Base-by-base conservation (phyloP, 2,329 filamentous ascomycete genomes). In the Neoarthrinium moseri region DNA sequence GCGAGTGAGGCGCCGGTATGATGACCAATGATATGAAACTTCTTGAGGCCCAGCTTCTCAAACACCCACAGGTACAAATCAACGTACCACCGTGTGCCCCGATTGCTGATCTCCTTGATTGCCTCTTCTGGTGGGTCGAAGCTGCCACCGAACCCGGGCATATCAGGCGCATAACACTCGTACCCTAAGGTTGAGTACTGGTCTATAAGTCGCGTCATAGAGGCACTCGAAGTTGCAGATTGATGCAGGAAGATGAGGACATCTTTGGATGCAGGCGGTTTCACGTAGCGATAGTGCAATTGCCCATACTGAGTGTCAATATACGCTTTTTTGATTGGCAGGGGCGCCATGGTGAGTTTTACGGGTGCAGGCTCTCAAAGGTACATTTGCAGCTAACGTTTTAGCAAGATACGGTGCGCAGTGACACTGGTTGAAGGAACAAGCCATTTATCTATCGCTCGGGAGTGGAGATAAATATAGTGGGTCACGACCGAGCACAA, bases 101-200 rank as follows among this genome's bases (percentile, higher is more conserved):
- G 23, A 17, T 23, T 27, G 5, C 15, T 18, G 37, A 46, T 40
- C 27, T 46, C 35, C 10, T 38, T 26, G 20, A 50, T 41, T 18
- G 43, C 35, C 26, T 44, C 47, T 8, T 17, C 15, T 4, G 40
- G 30, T n/a, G 51, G 51, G 41, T 51, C 48, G 46, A 51, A 51
- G 23, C 48, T 49, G 33, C 8, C 36, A 24, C 51, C 52, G 38
- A 55, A 53, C 34, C 48, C 52, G 13, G 52, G 52, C 52, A 55
- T 53, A 43, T 55, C 53, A 5, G 46, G 49, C 10, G 53, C 53
- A 18, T 49, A 55, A 47, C 51, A 53, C 6, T 45, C 36, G 20
- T 47, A 46, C n/a, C 51, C 53, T 17, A 23, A 33, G 10, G 40
- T 3, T 4, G 34, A 21, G 29, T 33, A 48, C 5, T 34, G 36